Conservation (phyloP, 805 yeast species). For the Phaffomyces opuntiae region DNA sequence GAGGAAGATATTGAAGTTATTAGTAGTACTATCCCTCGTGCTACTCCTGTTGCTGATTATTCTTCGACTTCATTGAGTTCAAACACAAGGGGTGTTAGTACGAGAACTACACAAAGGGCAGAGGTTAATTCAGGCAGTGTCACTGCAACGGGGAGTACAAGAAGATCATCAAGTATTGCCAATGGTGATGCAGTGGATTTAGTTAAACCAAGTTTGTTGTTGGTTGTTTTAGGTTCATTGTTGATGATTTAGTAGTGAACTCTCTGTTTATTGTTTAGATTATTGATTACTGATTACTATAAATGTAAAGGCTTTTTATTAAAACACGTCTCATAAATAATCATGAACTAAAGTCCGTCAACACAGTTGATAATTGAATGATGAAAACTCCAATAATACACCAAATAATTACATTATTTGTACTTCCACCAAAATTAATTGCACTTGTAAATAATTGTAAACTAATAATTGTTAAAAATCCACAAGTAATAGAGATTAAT, state of each 20-base stretch:
- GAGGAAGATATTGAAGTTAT: constrained; percentile 40
- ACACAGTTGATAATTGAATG: constrained; percentile 41
- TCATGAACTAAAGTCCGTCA: constrained; percentile 20
- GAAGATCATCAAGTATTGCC: no score
- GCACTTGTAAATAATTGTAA: constrained; percentile 84
- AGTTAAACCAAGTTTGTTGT: no score
- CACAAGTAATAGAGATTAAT: constrained; percentile 69
- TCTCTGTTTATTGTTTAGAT: no score
- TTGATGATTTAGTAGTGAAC: no score
- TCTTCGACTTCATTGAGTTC: constrained; percentile 6
- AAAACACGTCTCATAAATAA: no score
- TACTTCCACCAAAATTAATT: constrained; percentile 69
- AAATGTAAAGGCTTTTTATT: no score
- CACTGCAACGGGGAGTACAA: no score
- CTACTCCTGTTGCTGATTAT: constrained; percentile 39
- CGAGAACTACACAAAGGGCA: neutral
- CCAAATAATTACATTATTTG: constrained; percentile 53
- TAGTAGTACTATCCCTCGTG: constrained; percentile 41
- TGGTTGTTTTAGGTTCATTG: no score
- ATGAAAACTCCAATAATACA: constrained; percentile 50
- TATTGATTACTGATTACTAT: no score
- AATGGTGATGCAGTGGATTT: no score
- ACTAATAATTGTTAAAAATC: constrained; percentile 76
- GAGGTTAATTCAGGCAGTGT: no score
- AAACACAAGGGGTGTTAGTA: neutral